Conservation (phyloP, 768 basidiomycete genomes). For the Gymnopilus dilepis region DNA sequence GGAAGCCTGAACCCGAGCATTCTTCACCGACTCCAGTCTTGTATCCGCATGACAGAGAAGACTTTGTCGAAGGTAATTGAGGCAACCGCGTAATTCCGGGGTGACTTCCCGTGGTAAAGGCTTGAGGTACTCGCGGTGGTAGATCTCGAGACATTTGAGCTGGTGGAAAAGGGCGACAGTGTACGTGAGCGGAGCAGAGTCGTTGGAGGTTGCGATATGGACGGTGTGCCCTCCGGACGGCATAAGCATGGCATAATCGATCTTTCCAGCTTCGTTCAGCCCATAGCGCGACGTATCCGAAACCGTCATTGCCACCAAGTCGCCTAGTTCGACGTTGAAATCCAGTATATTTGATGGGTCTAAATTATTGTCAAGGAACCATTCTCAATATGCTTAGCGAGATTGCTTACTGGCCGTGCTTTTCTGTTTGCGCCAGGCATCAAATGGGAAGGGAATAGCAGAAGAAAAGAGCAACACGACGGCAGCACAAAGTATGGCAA, state of each 20-base stretch:
- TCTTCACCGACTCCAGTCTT: constrained; percentile 20
- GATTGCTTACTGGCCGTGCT: neutral
- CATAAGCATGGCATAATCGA: constrained; percentile 8
- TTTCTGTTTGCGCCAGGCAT: neutral
- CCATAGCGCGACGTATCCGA: constrained; percentile 10
- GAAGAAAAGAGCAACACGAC: neutral
- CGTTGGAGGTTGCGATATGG: neutral
- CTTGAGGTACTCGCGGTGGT: constrained; percentile 18
- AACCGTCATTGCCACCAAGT: constrained; percentile 15
- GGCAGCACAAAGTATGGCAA: no score
- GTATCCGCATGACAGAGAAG: constrained; percentile 34
- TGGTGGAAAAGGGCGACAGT: constrained; percentile 22
- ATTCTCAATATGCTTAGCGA: no score
- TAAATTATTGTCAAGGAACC: no score
- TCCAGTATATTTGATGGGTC: neutral
- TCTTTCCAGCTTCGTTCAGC: neutral
- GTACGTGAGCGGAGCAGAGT: neutral
- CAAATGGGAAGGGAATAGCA: neutral
- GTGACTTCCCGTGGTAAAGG: constrained; percentile 23
- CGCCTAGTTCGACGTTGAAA: constrained; percentile 10
- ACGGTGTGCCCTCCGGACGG: constrained; percentile 4
- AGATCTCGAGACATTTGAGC: constrained; percentile 21
- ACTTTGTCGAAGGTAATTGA: constrained; percentile 35
- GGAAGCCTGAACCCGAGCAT: constrained; percentile 10
- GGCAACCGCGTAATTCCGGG: constrained; percentile 21